A percentile compares a stretch with the other conserved stretches of the same genome.
Conservation (phyloP, 179 eudicot genomes). For the Silene noctiflora region DNA sequence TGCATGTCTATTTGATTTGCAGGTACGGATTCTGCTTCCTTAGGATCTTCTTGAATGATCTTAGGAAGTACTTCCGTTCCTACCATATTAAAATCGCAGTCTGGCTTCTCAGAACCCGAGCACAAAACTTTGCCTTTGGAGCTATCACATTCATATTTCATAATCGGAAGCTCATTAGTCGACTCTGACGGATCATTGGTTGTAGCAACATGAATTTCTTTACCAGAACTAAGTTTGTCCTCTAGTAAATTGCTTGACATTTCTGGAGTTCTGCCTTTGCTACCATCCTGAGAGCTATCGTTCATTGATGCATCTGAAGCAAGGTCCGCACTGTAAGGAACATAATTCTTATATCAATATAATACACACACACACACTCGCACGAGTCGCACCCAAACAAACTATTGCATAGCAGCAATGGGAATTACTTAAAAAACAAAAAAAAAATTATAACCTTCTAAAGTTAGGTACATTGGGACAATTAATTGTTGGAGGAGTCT, state of each 20-base stretch:
- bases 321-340: slow-evolving; percentile 20
- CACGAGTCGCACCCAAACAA: background rate
- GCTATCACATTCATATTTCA: slow-evolving; percentile 33
- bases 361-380: background rate
- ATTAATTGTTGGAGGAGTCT: slow-evolving; percentile 20
- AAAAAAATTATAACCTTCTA: slow-evolving; percentile 20
- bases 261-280: slow-evolving; percentile 22
- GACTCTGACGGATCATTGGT: slow-evolving; percentile 35
- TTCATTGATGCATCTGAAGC: slow-evolving; percentile 45
- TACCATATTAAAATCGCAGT: slow-evolving; percentile 13
- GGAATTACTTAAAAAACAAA: background rate
- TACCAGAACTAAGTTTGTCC: slow-evolving; percentile 21
- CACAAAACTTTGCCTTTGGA: slow-evolving; percentile 18
- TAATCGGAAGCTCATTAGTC: slow-evolving; percentile 30
- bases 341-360: background rate
- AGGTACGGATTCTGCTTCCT: slow-evolving; percentile 20
- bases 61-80: slow-evolving; percentile 29
- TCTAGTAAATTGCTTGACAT: slow-evolving; percentile 17
- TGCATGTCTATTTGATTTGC: slow-evolving; percentile 29
- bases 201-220: slow-evolving; percentile 20
- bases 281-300: slow-evolving; percentile 37
- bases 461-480: slow-evolving; percentile 19
- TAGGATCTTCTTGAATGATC: slow-evolving; percentile 29
- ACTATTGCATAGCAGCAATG: background rate
- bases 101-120: slow-evolving; percentile 14